Evolutionary conservation across 2,329 filamentous ascomycete genomes (phyloP).

Genomic region (Penicillium sclerotiorum): DNA sequence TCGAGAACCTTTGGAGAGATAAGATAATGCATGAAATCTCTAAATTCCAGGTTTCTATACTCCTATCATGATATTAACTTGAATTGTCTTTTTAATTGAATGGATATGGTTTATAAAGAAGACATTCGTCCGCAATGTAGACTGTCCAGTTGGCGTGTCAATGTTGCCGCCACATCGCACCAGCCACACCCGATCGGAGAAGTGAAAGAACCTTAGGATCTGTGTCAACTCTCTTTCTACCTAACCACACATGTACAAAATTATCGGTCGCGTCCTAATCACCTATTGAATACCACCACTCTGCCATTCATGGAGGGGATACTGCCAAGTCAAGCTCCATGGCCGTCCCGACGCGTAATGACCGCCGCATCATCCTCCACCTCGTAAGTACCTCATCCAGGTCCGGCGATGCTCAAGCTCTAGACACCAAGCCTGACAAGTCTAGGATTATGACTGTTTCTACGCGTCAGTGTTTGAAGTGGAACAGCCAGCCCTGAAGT

Average conservation of each 20-base stretch:
- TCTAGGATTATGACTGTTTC: conserved; percentile 68
- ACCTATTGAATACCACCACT: neutral
- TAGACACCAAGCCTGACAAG: conserved; percentile 2
- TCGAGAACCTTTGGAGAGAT: conserved; percentile 3
- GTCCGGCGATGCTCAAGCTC: too few species aligned
- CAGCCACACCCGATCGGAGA: conserved; percentile 6
- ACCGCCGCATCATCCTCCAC: conserved; percentile 74
- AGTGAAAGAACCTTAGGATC: too few species aligned
- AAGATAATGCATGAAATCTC: neutral
- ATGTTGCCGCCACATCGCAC: neutral
- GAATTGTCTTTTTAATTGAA: too few species aligned
- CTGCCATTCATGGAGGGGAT: neutral
- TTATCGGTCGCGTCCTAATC: too few species aligned
- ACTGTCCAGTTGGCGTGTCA: too few species aligned
- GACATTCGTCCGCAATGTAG: too few species aligned
- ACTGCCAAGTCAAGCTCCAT: neutral
- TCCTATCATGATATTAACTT: too few species aligned
- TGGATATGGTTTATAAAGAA: too few species aligned
- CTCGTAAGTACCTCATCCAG: conserved; percentile 71
- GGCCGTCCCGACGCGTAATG: conserved; percentile 47
- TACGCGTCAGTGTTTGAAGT: conserved; percentile 90
- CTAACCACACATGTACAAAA: too few species aligned
- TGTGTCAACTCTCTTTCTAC: too few species aligned
- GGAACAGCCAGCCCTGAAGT: conserved; percentile 72
- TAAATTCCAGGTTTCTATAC: too few species aligned